phyloP scores from a whole-genome alignment of 306 rosid species.

The Abrus pulchellus region DNA sequence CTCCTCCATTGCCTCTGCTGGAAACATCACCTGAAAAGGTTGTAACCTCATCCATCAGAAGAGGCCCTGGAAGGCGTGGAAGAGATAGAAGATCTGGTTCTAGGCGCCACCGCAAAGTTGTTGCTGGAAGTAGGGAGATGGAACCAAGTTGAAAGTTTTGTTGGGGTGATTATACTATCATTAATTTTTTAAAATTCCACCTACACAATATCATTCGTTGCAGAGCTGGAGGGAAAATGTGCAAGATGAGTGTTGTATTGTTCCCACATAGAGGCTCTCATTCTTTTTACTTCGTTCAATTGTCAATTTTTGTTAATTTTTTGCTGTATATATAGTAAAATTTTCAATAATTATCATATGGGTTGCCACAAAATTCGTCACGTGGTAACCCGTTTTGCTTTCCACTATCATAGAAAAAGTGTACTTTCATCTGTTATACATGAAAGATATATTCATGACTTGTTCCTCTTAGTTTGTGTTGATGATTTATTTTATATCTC shows the following conservation, averaged over 20 bases:
- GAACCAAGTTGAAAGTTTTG: slow-evolving; percentile 65
- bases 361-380: slow-evolving; percentile 57
- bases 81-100: slow-evolving; percentile 69
- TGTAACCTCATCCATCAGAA: slow-evolving; percentile 48
- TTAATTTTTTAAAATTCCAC: slow-evolving; percentile 47
- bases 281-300: slow-evolving; percentile 52
- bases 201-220: slow-evolving; percentile 46
- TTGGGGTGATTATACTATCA: slow-evolving; percentile 45
- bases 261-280: slow-evolving; percentile 51
- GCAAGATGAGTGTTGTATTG: slow-evolving; percentile 53
- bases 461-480: background rate
- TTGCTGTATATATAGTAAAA: slow-evolving; percentile 64
- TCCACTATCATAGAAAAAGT: slow-evolving; percentile 37
- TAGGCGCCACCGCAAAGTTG: slow-evolving; percentile 82
- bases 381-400: slow-evolving; percentile 55
- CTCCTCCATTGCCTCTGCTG: slow-evolving; percentile 46
- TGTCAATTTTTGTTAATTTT: slow-evolving; percentile 54
- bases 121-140: slow-evolving; percentile 58
- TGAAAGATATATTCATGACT: slow-evolving; percentile 29
- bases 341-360: slow-evolving; percentile 54
- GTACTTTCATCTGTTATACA: slow-evolving; percentile 45
- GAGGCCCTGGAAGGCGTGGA: slow-evolving; percentile 60
- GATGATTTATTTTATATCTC: too few species aligned
- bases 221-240: slow-evolving; percentile 59
- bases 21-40: slow-evolving; percentile 45